Evolutionary conservation across 306 rosid species (phyloP), one percentile per base, ranked within the genome.

Genomic region (Vigna nakashimae): DNA sequence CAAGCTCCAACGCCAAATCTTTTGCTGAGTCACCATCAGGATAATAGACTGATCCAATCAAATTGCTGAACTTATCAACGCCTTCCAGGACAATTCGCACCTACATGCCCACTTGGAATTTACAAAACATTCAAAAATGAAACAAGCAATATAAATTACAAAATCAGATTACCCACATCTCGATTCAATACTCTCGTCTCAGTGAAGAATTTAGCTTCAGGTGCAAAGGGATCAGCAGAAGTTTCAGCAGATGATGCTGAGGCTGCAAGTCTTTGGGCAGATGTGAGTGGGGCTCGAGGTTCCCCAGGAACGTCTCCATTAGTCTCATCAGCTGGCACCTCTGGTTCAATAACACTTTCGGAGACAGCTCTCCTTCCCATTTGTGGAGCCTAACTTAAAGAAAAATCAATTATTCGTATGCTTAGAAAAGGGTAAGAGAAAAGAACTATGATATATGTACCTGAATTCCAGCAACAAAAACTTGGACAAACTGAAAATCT

Each of bases 401-500:
- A 70, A 55, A 80, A 50, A 79, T 1, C 68, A 42, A 56, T 60
- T 45, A 50, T 42, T 30, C 65, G 24, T 36, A 36, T 69, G 52
- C 32, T 1, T 43, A 64, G 62, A 48, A 63, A 52, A 69, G 69
- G 56, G 6, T 40, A 59, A 40, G 12, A 81, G 18, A 30, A 17
- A 24, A 49, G 38, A 30, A 4, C 70, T 34, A 66, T 34, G 51
- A 38, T 64, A 17, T 36, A 17, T 38, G 50, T 70, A 90, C 98
- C 98, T 94, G 98, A 71, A 88, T 89, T 84, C 98, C 98, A 22
- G 96, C 98, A 79, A 94, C 78, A 8, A 91, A 91, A 58, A 94
- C 98, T 83, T 94, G 96, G 77, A 94, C 98, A 79, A 94, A 94
- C 82, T 94, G 98, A 89, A 94, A 94, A 34, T 91, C 96, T 0